Evolutionary conservation across 768 basidiomycete genomes (phyloP), one percentile per base, ranked within the genome.

Genomic region (Pseudohyphozyma bogoriensis): DNA sequence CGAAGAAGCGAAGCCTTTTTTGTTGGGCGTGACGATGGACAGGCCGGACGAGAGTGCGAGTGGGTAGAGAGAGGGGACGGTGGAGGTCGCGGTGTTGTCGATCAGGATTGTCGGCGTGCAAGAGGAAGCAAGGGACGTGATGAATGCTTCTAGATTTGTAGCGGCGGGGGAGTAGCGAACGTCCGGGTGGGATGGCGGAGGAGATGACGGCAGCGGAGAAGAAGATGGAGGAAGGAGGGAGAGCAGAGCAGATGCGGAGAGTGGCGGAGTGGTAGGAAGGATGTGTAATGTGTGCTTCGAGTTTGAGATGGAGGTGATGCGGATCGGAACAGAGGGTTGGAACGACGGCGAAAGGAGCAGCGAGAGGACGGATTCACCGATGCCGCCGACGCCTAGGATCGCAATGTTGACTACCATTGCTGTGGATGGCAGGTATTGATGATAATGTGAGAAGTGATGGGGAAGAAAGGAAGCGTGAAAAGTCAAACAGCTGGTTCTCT

Each of bases 11-110:
- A 85, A 89, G 1, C 87, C 95, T 75, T 96, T 97, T 75, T 99
- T 99, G 79, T 97, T 99, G 20, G 95, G 93, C 1, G 95, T 99
- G 49, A 93, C 83, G 68, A 99, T 82, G 70, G 84, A 81, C 60
- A 97, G 80, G 6, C 92, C 91, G 6, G 80, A 80, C 52, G 77
- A 76, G 46, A 97, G 75, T 76, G 91, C 86, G 39, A 76, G 75
- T 0, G 95, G 89, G 74, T 97, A 99, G 56, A 85, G 69, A 28
- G 77, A 77, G 2, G 93, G 91, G 26, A 97, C 81, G 18, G 77
- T 78, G 40, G 88, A 85, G 36, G 86, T 85, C 1, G 90, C 86
- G 0, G 95, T 96, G 73, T 91, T 93, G 74, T 99, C 95, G 60
- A 99, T 85, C 32, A 86, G 68, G 46, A 95, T 78, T 3, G 83